Conservation (phyloP, 805 yeast species). For the Sugiyamaella valdiviana region DNA sequence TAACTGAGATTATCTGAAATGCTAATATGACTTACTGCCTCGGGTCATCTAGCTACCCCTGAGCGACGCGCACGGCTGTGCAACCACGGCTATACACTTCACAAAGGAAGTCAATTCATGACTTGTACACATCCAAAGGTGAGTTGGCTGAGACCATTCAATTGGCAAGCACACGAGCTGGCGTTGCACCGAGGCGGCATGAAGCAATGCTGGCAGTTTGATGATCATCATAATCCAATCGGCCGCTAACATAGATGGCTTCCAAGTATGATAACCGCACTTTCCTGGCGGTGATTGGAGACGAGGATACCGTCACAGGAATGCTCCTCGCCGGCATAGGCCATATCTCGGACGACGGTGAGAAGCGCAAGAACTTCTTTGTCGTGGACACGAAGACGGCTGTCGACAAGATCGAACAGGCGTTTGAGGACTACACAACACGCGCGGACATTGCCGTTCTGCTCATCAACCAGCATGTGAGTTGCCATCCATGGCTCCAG, state of each 20-base stretch:
- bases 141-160: neutral
- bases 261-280: slow-evolving; percentile 58
- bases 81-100: neutral
- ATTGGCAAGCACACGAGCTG: neutral
- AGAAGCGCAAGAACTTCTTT: slow-evolving; percentile 68
- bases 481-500: slow-evolving; percentile 6
- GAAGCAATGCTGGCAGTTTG: neutral
- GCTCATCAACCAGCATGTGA: slow-evolving; percentile 78
- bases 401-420: slow-evolving; percentile 64
- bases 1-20: too few species aligned
- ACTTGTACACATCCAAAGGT: neutral
- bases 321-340: slow-evolving; percentile 93
- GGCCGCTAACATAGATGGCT: neutral
- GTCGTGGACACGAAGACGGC: slow-evolving; percentile 76
- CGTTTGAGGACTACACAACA: slow-evolving; percentile 68
- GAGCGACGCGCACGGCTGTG: neutral
- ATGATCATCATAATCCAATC: neutral
- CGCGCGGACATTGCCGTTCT: slow-evolving; percentile 91
- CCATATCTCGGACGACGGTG: slow-evolving; percentile 52
- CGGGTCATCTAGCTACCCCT: neutral
- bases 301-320: slow-evolving; percentile 96
- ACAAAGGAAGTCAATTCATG: neutral
- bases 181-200: neutral
- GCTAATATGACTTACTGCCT: too few species aligned
- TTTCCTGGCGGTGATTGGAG: slow-evolving; percentile 90